Conservation (phyloP, 1,284 basidiomycete species). For the Ceratobasidium theobromae region DNA sequence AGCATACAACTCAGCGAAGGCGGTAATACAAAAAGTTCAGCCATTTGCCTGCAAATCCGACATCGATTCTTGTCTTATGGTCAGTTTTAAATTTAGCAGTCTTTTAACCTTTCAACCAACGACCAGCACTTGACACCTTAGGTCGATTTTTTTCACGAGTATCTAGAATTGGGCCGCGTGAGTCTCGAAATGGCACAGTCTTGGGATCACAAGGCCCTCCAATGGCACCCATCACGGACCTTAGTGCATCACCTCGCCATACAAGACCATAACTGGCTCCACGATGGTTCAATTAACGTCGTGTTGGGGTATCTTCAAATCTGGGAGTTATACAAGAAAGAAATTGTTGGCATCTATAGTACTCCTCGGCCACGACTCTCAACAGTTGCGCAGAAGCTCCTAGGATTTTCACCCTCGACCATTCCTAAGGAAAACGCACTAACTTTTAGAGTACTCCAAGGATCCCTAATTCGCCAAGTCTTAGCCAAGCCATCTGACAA, state of each 20-base stretch:
- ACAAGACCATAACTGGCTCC: background rate
- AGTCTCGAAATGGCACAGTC: background rate
- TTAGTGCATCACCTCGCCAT: background rate
- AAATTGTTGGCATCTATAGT: background rate
- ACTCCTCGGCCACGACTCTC: background rate
- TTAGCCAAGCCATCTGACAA: too few relatives aligned
- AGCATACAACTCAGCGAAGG: background rate
- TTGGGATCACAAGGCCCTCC: too few relatives aligned
- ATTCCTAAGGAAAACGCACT: background rate
- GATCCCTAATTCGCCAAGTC: background rate
- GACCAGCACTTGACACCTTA: background rate
- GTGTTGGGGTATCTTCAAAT: background rate
- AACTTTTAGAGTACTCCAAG: background rate
- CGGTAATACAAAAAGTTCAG: background rate
- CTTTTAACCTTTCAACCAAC: background rate
- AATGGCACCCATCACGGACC: background rate
- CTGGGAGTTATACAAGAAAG: background rate
- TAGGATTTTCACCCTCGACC: conserved; percentile 14
- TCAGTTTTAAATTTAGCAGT: background rate
- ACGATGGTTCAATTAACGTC: background rate
- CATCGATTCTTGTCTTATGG: background rate
- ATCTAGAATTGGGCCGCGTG: background rate
- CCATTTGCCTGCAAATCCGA: background rate
- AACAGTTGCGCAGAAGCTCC: conserved; percentile 1
- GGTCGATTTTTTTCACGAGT: conserved; percentile 4